Evolutionary conservation across 495 filamentous ascomycete species (phyloP).

Genomic region (Margaritispora aquatica): DNA sequence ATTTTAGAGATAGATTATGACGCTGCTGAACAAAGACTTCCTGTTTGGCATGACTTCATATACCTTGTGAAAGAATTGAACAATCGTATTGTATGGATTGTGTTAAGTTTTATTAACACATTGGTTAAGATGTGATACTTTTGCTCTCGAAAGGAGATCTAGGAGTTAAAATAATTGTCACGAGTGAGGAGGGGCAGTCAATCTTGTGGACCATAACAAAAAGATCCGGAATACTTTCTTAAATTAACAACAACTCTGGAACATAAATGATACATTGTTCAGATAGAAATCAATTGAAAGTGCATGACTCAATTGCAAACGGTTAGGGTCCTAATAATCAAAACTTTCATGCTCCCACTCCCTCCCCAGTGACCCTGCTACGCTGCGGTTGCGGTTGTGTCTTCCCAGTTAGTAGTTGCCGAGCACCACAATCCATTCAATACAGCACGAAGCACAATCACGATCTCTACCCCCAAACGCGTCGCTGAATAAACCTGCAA

Average conservation of each 20-base stretch:
- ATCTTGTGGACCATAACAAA: not conserved
- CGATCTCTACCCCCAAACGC: not conserved
- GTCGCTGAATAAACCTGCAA: too few relatives aligned
- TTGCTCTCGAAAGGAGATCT: not conserved
- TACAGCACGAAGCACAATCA: not conserved
- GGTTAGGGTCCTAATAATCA: not conserved
- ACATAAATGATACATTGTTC: too few relatives aligned
- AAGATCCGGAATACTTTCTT: too few relatives aligned
- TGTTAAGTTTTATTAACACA: not conserved
- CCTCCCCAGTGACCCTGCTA: not conserved
- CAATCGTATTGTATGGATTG: not conserved
- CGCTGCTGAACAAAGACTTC: not conserved
- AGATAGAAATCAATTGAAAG: not conserved
- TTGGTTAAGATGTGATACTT: not conserved
- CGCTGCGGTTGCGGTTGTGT: not conserved
- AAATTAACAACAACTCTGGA: too few relatives aligned
- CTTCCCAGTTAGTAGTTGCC: not conserved
- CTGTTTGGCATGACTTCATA: too few relatives aligned
- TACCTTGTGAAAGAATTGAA: too few relatives aligned
- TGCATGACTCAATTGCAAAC: not conserved
- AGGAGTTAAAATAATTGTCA: not conserved
- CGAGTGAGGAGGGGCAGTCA: not conserved
- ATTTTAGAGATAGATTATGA: not conserved
- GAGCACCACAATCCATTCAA: constrained; percentile 1
- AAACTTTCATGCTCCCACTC: not conserved